phyloP scores from a whole-genome alignment of 805 yeast species.

The Alloascoidea hylecoeti region DNA sequence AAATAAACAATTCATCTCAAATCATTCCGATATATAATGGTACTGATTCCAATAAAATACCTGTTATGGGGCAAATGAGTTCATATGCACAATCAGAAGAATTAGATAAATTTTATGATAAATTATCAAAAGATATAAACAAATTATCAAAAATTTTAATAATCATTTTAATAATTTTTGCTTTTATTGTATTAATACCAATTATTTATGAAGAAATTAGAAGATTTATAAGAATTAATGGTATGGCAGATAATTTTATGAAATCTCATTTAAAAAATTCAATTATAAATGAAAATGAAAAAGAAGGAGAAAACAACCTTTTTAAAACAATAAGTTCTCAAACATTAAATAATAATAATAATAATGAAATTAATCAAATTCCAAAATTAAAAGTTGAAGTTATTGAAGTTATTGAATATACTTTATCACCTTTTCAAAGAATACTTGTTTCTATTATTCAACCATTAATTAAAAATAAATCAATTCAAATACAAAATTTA shows the following conservation, averaged over 20 bases:
- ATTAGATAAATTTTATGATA: slow-evolving; percentile 22
- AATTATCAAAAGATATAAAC: slow-evolving; percentile 18
- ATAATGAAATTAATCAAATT: background rate
- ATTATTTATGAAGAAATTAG: slow-evolving; percentile 28
- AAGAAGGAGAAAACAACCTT: background rate
- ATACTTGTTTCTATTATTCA: slow-evolving; percentile 9
- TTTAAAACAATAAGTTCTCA: background rate
- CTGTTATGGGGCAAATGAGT: too few species aligned
- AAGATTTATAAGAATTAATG: slow-evolving; percentile 28
- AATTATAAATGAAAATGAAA: background rate
- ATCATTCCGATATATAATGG: background rate
- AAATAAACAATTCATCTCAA: too few species aligned
- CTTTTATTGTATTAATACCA: slow-evolving; percentile 27
- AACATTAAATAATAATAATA: background rate
- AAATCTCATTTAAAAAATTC: too few species aligned
- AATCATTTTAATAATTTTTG: slow-evolving; percentile 21
- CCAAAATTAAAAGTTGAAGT: slow-evolving; percentile 6
- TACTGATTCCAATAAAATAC: background rate
- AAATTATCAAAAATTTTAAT: slow-evolving; percentile 24
- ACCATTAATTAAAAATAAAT: slow-evolving; percentile 1
- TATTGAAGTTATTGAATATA: slow-evolving; percentile 9
- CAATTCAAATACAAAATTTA: slow-evolving; percentile 6
- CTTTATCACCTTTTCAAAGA: slow-evolving; percentile 6
- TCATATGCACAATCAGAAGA: too few species aligned
- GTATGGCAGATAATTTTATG: too few species aligned